Base-by-base conservation (phyloP, 2,329 filamentous ascomycete genomes). In the Diplodia mutila region DNA sequence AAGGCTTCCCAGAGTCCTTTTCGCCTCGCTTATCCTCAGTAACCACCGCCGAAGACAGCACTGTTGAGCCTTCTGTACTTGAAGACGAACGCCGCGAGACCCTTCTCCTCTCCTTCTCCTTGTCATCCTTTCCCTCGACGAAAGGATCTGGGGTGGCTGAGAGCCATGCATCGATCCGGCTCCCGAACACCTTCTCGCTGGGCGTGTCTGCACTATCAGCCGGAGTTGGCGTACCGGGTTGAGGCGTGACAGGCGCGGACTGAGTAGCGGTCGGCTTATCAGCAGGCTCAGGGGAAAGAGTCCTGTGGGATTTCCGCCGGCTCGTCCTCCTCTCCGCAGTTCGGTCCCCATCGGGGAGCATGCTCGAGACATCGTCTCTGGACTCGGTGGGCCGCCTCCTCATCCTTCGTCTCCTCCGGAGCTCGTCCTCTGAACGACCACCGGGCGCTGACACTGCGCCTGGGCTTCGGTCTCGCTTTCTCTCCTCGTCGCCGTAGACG, bases 141-240 rank as follows among this genome's bases (percentile, higher is more conserved):
- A 87, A 86, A 2, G 85, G 85, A 74, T 88, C 85, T 9, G 84
- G 80, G 2, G 85, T 87, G 64, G 80, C 80, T 2, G 83, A 83
- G 6, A 90, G 81, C 88, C 88, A 90, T 59, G 86, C 85, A 75
- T 89, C 85, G 29, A 90, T 84, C 57, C 86, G 86, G 64, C 73
- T 83, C 23, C 79, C 80, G 67, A 83, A 82, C 16, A 83, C 79
- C 39, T 61, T 61, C 54, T 82, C 82, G 23, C 80, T 74, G 4
- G 80, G 77, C 25, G 80, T 80, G 59, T 76, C 75, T 0, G 80
- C 37, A 5, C 21, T 51, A 8, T 32, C 23, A 1, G 18, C 76
- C 14, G 75, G 72, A 4, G 39, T 61, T 5, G 57, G 57, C 27
- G 57, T 61, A 34, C 37, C 18, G 11, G 57, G 39, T 21, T 48